Conservation (phyloP, 179 eudicot genomes). For the Spinacia oleracea region DNA sequence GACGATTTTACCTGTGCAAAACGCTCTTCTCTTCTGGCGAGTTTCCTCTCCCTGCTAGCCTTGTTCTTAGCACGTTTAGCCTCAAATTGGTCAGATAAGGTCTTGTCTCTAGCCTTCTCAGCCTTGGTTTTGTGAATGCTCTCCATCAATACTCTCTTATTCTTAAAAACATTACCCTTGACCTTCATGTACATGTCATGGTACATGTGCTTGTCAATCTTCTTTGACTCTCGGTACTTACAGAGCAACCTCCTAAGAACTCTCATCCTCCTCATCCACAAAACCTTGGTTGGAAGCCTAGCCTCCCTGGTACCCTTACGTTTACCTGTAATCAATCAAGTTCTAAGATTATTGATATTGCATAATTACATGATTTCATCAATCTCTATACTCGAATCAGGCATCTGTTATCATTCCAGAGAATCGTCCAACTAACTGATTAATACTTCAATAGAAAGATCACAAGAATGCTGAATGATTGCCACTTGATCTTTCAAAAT, state of each 20-base stretch:
- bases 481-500: too few species aligned
- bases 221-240: conserved; percentile 88
- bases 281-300: conserved; percentile 82
- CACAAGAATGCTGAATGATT: too few species aligned
- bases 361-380: too few species aligned
- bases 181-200: conserved; percentile 99
- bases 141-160: conserved; percentile 93
- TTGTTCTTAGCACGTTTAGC: conserved; percentile 96
- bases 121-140: conserved; percentile 97
- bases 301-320: conserved; percentile 98
- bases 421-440: too few species aligned
- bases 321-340: conserved; percentile 53
- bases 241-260: conserved; percentile 88
- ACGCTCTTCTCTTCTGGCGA: conserved; percentile 85
- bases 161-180: conserved; percentile 97
- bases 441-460: too few species aligned
- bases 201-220: conserved; percentile 97
- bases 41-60: conserved; percentile 89
- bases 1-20: too few species aligned
- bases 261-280: conserved; percentile 98
- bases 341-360: too few species aligned
- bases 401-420: too few species aligned
- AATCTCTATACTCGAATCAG: too few species aligned
- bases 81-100: conserved; percentile 90
- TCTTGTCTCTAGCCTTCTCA: conserved; percentile 95